Conservation (phyloP, 106 monocot species). For the Dioscorea zingiberensis region DNA sequence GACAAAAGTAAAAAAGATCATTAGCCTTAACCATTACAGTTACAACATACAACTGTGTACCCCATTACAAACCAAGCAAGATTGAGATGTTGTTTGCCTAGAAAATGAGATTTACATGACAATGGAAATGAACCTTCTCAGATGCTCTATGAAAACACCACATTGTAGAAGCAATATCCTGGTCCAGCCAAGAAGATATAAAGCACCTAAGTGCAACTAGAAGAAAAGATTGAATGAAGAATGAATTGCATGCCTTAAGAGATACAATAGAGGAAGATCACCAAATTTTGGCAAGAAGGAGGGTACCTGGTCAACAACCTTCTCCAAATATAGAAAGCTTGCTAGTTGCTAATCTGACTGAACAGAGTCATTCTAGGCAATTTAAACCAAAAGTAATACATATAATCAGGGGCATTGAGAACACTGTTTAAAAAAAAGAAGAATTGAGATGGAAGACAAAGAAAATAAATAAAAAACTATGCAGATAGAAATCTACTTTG, state of each 20-base stretch:
- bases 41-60: no score
- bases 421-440: no score
- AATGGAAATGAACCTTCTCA: constrained; percentile 41
- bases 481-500: no score
- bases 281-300: background rate
- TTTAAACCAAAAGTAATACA: background rate
- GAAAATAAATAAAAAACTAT: no score
- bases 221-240: constrained; percentile 11
- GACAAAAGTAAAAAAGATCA: no score
- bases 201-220: constrained; percentile 91
- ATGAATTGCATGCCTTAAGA: background rate
- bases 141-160: constrained; percentile 98
- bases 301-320: constrained; percentile 94
- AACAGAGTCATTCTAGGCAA: constrained; percentile 63
- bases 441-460: no score
- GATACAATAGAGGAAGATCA: background rate
- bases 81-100: no score
- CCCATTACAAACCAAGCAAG: no score
- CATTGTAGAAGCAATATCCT: constrained; percentile 81
- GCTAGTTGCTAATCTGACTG: constrained; percentile 83
- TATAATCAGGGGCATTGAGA: no score
- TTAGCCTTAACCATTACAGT: no score
- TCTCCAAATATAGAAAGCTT: constrained; percentile 91
- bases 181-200: constrained; percentile 91
- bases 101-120: no score